Conservation (phyloP, 2,329 filamentous ascomycete species). For the Lanzia echinophila region DNA sequence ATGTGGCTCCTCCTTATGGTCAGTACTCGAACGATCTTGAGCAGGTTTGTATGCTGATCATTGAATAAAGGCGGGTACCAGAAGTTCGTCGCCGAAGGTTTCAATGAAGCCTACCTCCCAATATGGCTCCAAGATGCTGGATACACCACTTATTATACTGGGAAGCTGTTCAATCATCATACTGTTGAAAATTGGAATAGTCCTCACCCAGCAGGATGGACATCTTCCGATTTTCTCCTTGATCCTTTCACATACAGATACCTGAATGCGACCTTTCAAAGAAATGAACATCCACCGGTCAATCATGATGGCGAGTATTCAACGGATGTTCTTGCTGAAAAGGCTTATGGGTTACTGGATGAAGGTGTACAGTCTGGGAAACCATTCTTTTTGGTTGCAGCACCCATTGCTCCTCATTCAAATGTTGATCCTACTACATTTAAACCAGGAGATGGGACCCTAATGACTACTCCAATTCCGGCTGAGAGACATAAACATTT, state of each 20-base stretch:
- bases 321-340: slow-evolving; percentile 52
- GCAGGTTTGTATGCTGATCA: slow-evolving; percentile 28
- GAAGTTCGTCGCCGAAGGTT: slow-evolving; percentile 58
- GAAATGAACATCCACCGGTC: slow-evolving; percentile 49
- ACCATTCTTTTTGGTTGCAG: slow-evolving; percentile 62
- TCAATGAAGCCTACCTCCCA: slow-evolving; percentile 62
- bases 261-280: slow-evolving; percentile 56
- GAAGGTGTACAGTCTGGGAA: slow-evolving; percentile 47
- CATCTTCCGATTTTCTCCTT: slow-evolving; percentile 51
- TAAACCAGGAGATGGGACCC: slow-evolving; percentile 2
- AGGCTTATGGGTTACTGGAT: slow-evolving; percentile 53
- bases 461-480: slow-evolving; percentile 47
- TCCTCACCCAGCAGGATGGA: slow-evolving; percentile 53
- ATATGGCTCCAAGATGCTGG: slow-evolving; percentile 64
- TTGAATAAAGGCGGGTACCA: slow-evolving; percentile 46
- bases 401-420: slow-evolving; percentile 61
- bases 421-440: slow-evolving; percentile 32
- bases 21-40: slow-evolving; percentile 13
- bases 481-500: slow-evolving; percentile 55
- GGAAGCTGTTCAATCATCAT: slow-evolving; percentile 65
- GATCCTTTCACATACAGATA: slow-evolving; percentile 65
- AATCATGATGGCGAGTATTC: slow-evolving; percentile 42
- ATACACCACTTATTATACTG: slow-evolving; percentile 66
- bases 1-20: slow-evolving; percentile 42
- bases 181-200: slow-evolving; percentile 53